A percentile compares a stretch with the other conserved stretches of the same genome.
phyloP scores from a whole-genome alignment of 2,329 filamentous ascomycete species.

The Neofusicoccum parvum region DNA sequence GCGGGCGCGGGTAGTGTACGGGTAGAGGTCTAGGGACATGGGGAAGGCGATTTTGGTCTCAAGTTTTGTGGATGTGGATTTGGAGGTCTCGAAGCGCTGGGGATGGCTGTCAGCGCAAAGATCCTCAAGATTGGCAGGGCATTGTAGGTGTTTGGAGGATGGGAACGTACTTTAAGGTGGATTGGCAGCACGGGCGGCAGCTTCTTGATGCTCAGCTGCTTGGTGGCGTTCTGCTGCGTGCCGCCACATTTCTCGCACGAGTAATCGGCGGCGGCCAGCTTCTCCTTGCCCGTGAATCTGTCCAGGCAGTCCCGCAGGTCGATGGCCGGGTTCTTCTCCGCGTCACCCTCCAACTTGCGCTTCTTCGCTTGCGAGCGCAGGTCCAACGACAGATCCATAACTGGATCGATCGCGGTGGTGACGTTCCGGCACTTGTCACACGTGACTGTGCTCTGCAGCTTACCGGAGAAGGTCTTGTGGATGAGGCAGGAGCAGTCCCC shows the following conservation, averaged over 20 bases:
- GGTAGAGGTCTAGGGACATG: constrained; percentile 82
- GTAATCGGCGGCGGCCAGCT: constrained; percentile 74
- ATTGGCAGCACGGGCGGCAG: constrained; percentile 88
- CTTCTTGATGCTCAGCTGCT: constrained; percentile 81
- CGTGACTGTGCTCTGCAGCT: constrained; percentile 85
- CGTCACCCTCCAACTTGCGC: constrained; percentile 49
- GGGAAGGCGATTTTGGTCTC: constrained; percentile 86
- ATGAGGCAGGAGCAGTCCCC: constrained; percentile 80
- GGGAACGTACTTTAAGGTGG: constrained; percentile 75
- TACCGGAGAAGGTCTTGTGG: constrained; percentile 92
- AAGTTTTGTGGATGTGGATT: constrained; percentile 79
- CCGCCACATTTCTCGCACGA: constrained; percentile 79
- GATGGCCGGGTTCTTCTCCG: constrained; percentile 37
- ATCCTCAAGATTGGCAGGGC: no score
- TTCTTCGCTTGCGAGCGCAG: constrained; percentile 76
- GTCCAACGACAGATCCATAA: constrained; percentile 86
- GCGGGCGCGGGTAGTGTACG: constrained; percentile 73
- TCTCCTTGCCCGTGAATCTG: constrained; percentile 84
- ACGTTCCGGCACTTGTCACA: constrained; percentile 85
- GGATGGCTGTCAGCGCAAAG: constrained; percentile 24
- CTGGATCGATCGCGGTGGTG: constrained; percentile 82
- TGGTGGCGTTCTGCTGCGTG: constrained; percentile 73
- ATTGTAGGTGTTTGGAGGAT: not conserved
- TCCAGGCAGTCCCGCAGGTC: constrained; percentile 68
- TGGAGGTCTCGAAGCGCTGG: constrained; percentile 74